phyloP scores from a whole-genome alignment of 768 basidiomycete genomes.

The Xerocomellus dryophilus region DNA sequence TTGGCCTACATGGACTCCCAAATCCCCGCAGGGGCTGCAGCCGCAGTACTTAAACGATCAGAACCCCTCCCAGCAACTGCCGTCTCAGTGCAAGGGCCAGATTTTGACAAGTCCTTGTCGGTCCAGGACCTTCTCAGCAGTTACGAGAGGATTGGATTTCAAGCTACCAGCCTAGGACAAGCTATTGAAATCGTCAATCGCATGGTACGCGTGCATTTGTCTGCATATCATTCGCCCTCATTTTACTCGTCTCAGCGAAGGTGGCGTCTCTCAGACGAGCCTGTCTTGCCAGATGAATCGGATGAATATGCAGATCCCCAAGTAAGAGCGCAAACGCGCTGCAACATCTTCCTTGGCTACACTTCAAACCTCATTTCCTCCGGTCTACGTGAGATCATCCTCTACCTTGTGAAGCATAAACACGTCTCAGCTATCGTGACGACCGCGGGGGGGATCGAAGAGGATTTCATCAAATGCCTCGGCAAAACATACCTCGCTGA shows the following conservation, averaged over 20 bases:
- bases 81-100: constrained; percentile 78
- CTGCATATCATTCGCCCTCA: neutral
- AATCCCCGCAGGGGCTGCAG: constrained; percentile 60
- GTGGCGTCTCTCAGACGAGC: constrained; percentile 89
- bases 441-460: constrained; percentile 97
- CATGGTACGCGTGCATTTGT: constrained; percentile 59
- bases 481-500: constrained; percentile 95
- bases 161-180: constrained; percentile 87
- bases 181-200: constrained; percentile 89
- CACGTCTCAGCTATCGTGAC: constrained; percentile 90
- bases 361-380: constrained; percentile 99
- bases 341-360: constrained; percentile 92
- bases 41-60: constrained; percentile 75
- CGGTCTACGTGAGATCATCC: constrained; percentile 88
- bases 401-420: constrained; percentile 89
- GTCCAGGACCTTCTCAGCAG: constrained; percentile 68
- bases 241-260: constrained; percentile 50
- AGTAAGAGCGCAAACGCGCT: constrained; percentile 68
- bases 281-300: constrained; percentile 63
- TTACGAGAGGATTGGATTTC: constrained; percentile 93
- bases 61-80: constrained; percentile 64
- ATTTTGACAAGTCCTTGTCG: constrained; percentile 69
- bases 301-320: constrained; percentile 59
- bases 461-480: constrained; percentile 98
- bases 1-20: constrained; percentile 11